Evolutionary conservation across 116 monocot species (phyloP).

Genomic region (Posidonia oceanica): DNA sequence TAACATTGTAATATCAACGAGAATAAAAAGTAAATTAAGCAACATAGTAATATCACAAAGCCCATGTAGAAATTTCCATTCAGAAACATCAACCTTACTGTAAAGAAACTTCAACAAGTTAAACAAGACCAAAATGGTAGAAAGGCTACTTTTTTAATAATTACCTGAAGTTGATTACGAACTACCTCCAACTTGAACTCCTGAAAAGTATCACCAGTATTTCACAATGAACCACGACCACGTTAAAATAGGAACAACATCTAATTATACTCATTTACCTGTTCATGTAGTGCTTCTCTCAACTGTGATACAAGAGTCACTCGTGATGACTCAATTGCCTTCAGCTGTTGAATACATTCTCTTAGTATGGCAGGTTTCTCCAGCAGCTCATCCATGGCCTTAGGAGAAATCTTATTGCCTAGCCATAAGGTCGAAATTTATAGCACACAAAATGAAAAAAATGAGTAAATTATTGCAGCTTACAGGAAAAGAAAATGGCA

Average conservation of each 20-base stretch:
- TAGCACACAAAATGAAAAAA: background rate
- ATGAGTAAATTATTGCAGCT: background rate
- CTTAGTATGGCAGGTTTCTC: conserved; percentile 25
- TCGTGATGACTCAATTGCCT: conserved; percentile 36
- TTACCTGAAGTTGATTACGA: conserved; percentile 47
- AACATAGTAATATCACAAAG: no score
- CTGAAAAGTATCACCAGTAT: conserved; percentile 19
- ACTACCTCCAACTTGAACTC: conserved; percentile 43
- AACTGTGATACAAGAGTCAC: conserved; percentile 31
- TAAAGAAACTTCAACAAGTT: background rate
- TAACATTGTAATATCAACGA: no score
- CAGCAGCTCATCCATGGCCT: conserved; percentile 29
- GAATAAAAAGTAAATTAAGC: no score
- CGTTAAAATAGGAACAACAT: background rate
- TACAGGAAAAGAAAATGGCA: no score
- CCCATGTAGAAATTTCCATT: no score
- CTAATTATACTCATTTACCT: conserved; percentile 18
- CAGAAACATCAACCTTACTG: background rate
- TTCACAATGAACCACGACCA: background rate
- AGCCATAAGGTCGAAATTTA: background rate
- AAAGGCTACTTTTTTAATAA: background rate
- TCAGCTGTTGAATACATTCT: conserved; percentile 48
- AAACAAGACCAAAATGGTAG: background rate
- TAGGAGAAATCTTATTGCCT: background rate
- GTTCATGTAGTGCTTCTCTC: conserved; percentile 53